Evolutionary conservation across 2,329 filamentous ascomycete species (phyloP).

Genomic region (Atkinsonella texensis): DNA sequence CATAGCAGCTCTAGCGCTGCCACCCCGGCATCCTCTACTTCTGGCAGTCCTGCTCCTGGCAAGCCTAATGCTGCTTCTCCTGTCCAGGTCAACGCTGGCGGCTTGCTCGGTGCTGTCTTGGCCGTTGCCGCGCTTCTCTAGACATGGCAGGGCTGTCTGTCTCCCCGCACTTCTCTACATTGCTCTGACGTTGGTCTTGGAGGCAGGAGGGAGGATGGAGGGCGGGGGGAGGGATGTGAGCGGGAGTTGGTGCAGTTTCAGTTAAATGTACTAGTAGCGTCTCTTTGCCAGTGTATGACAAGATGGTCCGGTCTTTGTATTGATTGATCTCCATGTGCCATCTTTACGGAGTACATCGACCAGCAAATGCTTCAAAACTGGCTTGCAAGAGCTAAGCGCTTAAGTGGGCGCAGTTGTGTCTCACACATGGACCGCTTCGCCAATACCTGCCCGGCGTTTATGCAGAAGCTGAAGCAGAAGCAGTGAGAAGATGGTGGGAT

Average conservation of each 20-base stretch:
- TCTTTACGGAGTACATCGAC: no score
- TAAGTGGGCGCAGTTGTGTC: no score
- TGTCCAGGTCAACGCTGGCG: slow-evolving; percentile 1
- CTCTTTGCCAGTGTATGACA: no score
- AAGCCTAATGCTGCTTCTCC: neutral
- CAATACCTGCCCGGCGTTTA: neutral
- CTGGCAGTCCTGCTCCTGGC: neutral
- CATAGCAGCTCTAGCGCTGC: slow-evolving; percentile 2
- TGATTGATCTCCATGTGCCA: neutral
- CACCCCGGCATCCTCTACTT: neutral
- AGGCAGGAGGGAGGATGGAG: neutral
- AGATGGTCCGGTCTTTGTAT: neutral
- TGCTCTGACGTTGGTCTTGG: neutral
- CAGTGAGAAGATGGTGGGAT: neutral
- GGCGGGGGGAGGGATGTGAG: neutral
- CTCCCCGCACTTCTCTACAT: slow-evolving; percentile 1
- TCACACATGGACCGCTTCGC: neutral
- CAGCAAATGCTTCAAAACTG: no score
- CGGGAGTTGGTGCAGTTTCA: neutral
- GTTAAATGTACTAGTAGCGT: neutral
- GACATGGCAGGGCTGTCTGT: no score
- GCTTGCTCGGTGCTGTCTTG: slow-evolving; percentile 2
- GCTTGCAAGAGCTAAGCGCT: no score
- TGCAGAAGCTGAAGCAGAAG: neutral
- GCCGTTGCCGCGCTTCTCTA: slow-evolving; percentile 4